Base-by-base conservation (phyloP, 169 alveolate genomes). In the Fabrea salina region DNA sequence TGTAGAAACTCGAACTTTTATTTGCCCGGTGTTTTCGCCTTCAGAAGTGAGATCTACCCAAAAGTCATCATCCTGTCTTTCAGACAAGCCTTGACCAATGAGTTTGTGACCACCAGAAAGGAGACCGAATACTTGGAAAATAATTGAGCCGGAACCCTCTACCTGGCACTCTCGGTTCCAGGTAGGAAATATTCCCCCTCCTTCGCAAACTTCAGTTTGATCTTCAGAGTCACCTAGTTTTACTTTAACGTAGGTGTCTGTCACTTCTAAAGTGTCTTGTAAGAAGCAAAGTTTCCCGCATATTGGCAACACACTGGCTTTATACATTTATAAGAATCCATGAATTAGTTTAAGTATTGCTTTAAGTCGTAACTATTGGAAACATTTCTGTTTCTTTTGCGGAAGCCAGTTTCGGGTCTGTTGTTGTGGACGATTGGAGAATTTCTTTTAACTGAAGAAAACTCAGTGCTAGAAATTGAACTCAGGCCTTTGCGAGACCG, bases 171-270 rank as follows among this genome's bases (percentile, higher is more conserved):
- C 3, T 51, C 27, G 19, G 27, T 51, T 51, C 27, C 59, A 51
- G 27, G 27, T 22, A 51, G 59, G 59, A 51, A 51, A 51, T 51
- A 22, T 51, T 51, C 59, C 59, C 27, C 59, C 59, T 22, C 59
- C 59, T 51, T 51, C 59, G 27, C 59, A 51, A 4, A 51, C 27
- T 51, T 51, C 59, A 22, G 59, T 51, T 51, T 51, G 19, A 11
- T 51, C 59, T 11, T 51, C 59, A 22, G 59, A 51, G 27, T 51
- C 27, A 33, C 59, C 59, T 51, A 51, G 59, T 30, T 33, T 30
- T 22, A 22, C 19, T 5, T 22, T 33, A 1, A 51, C 59, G 27
- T 51, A 51, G 19, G 59, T 51, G 59, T 51, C 59, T n/a, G n/a
- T n/a, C n/a, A n/a, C n/a, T n/a, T n/a, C n/a, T n/a, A n/a, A n/a